These are phyloP conservation scores for Leishmania tarentolae DNA, from an alignment of 208 protist species.

Conservation along the genomic window DNA sequence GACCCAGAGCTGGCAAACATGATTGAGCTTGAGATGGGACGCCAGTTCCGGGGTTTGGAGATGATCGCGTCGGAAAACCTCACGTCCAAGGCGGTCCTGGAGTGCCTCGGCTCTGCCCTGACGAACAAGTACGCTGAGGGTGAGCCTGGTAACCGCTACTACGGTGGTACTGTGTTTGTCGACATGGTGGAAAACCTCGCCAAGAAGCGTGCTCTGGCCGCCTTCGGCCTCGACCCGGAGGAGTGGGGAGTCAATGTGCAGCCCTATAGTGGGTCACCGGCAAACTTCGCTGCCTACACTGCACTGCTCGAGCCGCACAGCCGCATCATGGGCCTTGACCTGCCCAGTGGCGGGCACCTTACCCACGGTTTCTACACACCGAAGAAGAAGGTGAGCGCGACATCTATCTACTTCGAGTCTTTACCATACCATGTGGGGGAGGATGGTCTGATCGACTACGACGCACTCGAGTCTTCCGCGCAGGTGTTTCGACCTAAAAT, in stretches of 20 bases:
- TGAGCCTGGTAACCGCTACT: conserved; percentile 95
- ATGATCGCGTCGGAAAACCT: conserved; percentile 98
- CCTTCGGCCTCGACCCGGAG: conserved; percentile 92
- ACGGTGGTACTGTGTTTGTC: conserved; percentile 98
- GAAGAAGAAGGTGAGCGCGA: conserved; percentile 97
- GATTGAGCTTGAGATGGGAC: conserved; percentile 85
- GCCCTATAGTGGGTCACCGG: conserved; percentile 98
- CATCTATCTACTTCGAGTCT: conserved; percentile 98
- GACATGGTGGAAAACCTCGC: conserved; percentile 97
- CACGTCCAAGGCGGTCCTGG: conserved; percentile 96
- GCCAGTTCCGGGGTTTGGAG: conserved; percentile 89
- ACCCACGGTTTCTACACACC: conserved; percentile 98
- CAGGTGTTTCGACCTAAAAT: conserved; percentile 95
- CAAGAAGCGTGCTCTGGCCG: conserved; percentile 91
- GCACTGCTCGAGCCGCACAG: conserved; percentile 96
- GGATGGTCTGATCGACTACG: conserved; percentile 97
- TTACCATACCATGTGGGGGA: conserved; percentile 96
- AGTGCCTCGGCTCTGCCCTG: conserved; percentile 96
- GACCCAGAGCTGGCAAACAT: conserved; percentile 85
- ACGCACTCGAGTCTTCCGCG: conserved; percentile 87
- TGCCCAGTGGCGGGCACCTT: conserved; percentile 92
- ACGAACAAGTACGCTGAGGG: conserved; percentile 99
- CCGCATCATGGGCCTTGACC: conserved; percentile 97
- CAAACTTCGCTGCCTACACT: conserved; percentile 98
- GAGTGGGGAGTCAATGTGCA: conserved; percentile 99